A percentile compares a stretch with the other conserved stretches of the same genome.
Evolutionary conservation across 106 monocot species (phyloP).

Genomic region (Iris macrosiphon): DNA sequence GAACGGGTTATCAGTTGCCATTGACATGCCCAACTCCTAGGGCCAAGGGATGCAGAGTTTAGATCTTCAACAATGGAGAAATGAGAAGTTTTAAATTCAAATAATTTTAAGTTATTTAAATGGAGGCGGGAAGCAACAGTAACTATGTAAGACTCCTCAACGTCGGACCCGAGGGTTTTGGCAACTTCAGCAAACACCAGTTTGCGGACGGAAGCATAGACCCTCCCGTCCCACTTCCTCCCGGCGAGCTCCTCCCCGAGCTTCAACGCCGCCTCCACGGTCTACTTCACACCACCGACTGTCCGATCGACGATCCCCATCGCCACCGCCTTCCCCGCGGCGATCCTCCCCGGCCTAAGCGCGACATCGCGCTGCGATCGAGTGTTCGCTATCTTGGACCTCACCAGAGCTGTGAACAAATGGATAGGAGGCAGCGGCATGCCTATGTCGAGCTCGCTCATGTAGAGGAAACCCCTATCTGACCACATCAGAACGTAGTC

Average conservation of each 20-base stretch:
- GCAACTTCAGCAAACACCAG: constrained; percentile 20
- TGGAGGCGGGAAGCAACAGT: no score
- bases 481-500: constrained; percentile 63
- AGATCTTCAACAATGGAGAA: no score
- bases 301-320: constrained; percentile 45
- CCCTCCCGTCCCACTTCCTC: constrained; percentile 45
- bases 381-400: constrained; percentile 39
- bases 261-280: constrained; percentile 29
- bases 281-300: constrained; percentile 10
- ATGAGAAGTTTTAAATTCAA: no score
- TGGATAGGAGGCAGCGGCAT: constrained; percentile 18
- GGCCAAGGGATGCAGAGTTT: no score
- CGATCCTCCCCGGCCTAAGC: constrained; percentile 33
- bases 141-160: no score
- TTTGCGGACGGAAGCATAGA: constrained; percentile 30
- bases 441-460: constrained; percentile 74
- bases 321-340: constrained; percentile 35
- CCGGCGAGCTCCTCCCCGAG: constrained; percentile 42
- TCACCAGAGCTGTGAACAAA: constrained; percentile 32
- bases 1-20: no score
- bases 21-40: no score
- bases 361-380: constrained; percentile 33
- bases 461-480: constrained; percentile 71
- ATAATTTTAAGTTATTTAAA: no score
- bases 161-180: constrained; percentile 13